These are phyloP conservation scores for Syzygium syzygioides DNA, from an alignment of 441 rosid genomes.

Conservation along the genomic window DNA sequence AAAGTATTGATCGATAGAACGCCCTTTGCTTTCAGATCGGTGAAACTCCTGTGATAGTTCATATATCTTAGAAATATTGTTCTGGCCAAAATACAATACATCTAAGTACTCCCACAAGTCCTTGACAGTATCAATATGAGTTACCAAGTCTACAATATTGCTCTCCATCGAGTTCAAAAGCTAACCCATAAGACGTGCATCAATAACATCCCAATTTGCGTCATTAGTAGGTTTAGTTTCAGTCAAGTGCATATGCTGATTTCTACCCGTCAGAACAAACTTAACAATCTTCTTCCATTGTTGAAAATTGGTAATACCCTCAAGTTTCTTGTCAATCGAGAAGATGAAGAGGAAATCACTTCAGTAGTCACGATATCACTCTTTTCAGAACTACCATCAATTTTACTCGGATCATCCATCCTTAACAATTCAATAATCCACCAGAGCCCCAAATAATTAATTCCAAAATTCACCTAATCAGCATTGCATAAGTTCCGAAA, in stretches of 20 bases:
- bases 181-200: not conserved
- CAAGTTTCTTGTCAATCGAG: not conserved
- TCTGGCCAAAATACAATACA: not conserved
- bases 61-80: not conserved
- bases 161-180: not conserved
- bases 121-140: not conserved
- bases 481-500: too few relatives aligned
- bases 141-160: not conserved
- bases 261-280: accelerated
- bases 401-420: too few relatives aligned
- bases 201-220: not conserved
- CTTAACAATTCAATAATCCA: too few relatives aligned
- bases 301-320: not conserved
- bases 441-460: too few relatives aligned
- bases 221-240: too few relatives aligned
- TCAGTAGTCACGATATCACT: not conserved
- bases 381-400: not conserved
- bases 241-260: not conserved
- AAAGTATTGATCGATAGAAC: not conserved
- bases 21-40: accelerated
- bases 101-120: not conserved
- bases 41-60: not conserved
- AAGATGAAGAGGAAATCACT: not conserved
- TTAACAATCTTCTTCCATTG: not conserved
- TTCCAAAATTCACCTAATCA: too few relatives aligned